Evolutionary conservation across 1,284 basidiomycete genomes (phyloP), one percentile per base, ranked within the genome.

Genomic region (Abortiporus biennis): DNA sequence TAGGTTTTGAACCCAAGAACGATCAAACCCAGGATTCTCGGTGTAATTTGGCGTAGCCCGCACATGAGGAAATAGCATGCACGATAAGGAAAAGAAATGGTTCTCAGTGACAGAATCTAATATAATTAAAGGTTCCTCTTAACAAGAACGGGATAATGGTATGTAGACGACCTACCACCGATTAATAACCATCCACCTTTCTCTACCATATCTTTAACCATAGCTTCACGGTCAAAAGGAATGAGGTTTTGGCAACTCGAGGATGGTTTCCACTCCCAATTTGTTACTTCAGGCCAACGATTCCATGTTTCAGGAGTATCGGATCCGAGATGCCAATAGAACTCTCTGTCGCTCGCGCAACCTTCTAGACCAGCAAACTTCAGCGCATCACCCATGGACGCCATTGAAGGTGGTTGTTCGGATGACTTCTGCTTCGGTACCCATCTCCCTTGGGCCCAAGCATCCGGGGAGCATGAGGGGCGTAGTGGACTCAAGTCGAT

Each of bases 71-170:
- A n/a, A 76, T 2, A 83, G 65, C 30, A 73, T 48, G 51, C 80
- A 83, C 0, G 79, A 81, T 1, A 82, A 55, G 4, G 80, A 81
- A 56, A 81, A 81, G 63, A 82, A 83, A 54, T 83, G 79, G 45
- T 76, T 76, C 53, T 82, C 80, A 1, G 76, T 75, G 19, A 80
- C 75, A 2, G 79, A 81, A 50, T 82, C 79, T 78, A 36, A 13
- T 17, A 36, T 32, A n/a, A n/a, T n/a, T n/a, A n/a, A n/a, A n/a
- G n/a, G n/a, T n/a, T n/a, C n/a, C n/a, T n/a, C n/a, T n/a, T n/a
- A n/a, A n/a, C n/a, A 22, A 19, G 36, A 44, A 12, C 17, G 15
- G 16, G n/a, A 23, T 34, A 29, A 16, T 15, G n/a, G 27, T 4
- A 46, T 29, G 6, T 20, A 37, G 36, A 17, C n/a, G 33, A 60